phyloP scores from a whole-genome alignment of 2,329 filamentous ascomycete genomes.

The Aspergillus cejpii region DNA sequence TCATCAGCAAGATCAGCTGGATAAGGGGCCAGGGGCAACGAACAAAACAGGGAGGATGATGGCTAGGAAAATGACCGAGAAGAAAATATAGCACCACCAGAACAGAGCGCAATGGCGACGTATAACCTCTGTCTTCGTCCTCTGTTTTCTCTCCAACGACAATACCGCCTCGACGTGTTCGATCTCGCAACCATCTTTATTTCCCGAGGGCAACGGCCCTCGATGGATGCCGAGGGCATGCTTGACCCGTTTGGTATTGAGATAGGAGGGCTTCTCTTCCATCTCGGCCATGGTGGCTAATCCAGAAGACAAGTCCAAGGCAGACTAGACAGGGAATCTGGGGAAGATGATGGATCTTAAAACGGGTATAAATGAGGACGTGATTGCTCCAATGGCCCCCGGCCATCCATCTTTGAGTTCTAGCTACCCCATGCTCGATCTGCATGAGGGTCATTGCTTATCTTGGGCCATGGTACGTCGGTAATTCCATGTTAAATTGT shows the following conservation, averaged over 20 bases:
- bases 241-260: conserved; percentile 25
- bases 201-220: conserved; percentile 21
- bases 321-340: not conserved
- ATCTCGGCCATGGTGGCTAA: conserved; percentile 18
- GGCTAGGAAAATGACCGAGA: conserved; percentile 37
- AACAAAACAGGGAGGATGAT: conserved; percentile 26
- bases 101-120: conserved; percentile 35
- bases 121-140: conserved; percentile 24
- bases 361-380: conserved; percentile 1
- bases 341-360: conserved; percentile 1
- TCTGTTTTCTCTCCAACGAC: conserved; percentile 21
- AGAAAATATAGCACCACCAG: conserved; percentile 36
- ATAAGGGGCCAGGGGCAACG: conserved; percentile 8
- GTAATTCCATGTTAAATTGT: not conserved
- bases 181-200: conserved; percentile 17
- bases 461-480: not conserved
- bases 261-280: conserved; percentile 23
- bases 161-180: conserved; percentile 25
- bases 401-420: not conserved
- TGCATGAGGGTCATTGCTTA: not conserved
- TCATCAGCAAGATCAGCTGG: conserved; percentile 1
- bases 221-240: conserved; percentile 28
- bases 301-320: not conserved
- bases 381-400: not conserved
- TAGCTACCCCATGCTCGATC: not conserved